Percentiles rank a stretch among this genome's conserved stretches.
phyloP scores from a whole-genome alignment of 1,284 basidiomycete genomes.

The Apiotrichum veenhuisii region DNA sequence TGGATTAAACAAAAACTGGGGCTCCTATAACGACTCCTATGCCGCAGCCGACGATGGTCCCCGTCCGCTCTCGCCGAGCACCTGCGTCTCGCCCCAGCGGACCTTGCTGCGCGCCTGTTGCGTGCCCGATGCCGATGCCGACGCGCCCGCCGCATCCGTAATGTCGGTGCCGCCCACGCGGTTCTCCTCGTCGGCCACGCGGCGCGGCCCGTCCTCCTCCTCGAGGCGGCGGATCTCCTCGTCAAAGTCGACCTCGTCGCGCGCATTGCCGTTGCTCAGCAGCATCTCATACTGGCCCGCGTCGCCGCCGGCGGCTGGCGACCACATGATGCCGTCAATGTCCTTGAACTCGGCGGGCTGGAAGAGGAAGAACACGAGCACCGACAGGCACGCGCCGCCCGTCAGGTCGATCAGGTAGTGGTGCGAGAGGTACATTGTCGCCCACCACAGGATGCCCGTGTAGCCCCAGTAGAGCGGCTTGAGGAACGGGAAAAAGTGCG shows the following conservation, averaged over 20 bases:
- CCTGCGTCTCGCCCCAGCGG: constrained; percentile 45
- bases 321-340: constrained; percentile 54
- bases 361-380: constrained; percentile 80
- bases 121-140: too few relatives aligned
- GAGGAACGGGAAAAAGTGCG: constrained; percentile 86
- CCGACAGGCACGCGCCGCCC: constrained; percentile 84
- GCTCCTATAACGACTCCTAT: too few relatives aligned
- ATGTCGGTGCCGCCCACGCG: constrained; percentile 11
- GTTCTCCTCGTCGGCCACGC: constrained; percentile 26
- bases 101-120: constrained; percentile 27
- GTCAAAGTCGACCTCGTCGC: constrained; percentile 40
- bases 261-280: constrained; percentile 1
- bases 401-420: constrained; percentile 98
- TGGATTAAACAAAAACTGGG: too few relatives aligned
- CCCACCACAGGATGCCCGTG: constrained; percentile 88
- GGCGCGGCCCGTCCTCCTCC: constrained; percentile 7
- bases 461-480: constrained; percentile 72
- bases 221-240: constrained; percentile 47
- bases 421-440: constrained; percentile 96
- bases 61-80: constrained; percentile 29
- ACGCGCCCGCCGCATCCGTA: background rate
- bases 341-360: constrained; percentile 74
- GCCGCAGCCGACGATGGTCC: background rate
- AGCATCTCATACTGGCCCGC: constrained; percentile 39
- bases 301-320: constrained; percentile 1